phyloP scores from a whole-genome alignment of 257 asterid species.

The Eustoma russellianum region DNA sequence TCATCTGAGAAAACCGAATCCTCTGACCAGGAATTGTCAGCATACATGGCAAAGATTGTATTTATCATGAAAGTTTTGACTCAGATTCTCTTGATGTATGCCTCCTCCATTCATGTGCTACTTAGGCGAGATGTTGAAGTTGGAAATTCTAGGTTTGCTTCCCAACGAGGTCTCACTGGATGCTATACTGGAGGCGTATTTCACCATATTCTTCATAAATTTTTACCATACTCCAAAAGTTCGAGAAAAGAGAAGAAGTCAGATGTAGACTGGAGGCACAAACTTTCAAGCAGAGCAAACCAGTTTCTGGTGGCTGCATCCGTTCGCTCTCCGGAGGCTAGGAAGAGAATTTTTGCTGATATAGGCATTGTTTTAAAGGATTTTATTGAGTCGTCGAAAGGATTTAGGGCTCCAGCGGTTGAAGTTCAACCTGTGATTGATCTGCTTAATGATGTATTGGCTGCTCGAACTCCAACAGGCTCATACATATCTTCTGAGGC shows the following conservation, averaged over 20 bases:
- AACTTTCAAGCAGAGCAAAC: conserved; percentile 77
- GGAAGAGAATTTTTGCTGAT: conserved; percentile 79
- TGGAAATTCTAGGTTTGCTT: conserved; percentile 39
- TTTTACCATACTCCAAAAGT: conserved; percentile 53
- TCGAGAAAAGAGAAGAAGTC: conserved; percentile 61
- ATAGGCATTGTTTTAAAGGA: conserved; percentile 53
- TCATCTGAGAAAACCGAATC: conserved; percentile 43
- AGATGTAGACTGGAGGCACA: conserved; percentile 94
- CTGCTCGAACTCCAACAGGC: conserved; percentile 93
- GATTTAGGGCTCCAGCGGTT: conserved; percentile 52
- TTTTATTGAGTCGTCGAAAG: conserved; percentile 49
- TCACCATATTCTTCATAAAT: conserved; percentile 65
- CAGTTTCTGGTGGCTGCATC: conserved; percentile 88
- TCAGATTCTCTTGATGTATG: conserved; percentile 71
- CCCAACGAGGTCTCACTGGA: conserved; percentile 32
- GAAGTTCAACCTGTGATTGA: conserved; percentile 61
- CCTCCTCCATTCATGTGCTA: conserved; percentile 70
- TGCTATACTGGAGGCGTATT: conserved; percentile 52
- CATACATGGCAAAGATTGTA: conserved; percentile 75
- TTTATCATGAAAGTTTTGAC: conserved; percentile 74
- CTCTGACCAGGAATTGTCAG: conserved; percentile 52
- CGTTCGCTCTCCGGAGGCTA: conserved; percentile 87
- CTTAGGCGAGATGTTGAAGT: conserved; percentile 79
- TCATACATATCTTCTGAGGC: conserved; percentile 83
- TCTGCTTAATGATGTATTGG: conserved; percentile 70